A percentile compares a stretch with the other conserved stretches of the same genome.
Evolutionary conservation across 2,329 filamentous ascomycete species (phyloP).

Genomic region (Chrysosphaeria jannelii): DNA sequence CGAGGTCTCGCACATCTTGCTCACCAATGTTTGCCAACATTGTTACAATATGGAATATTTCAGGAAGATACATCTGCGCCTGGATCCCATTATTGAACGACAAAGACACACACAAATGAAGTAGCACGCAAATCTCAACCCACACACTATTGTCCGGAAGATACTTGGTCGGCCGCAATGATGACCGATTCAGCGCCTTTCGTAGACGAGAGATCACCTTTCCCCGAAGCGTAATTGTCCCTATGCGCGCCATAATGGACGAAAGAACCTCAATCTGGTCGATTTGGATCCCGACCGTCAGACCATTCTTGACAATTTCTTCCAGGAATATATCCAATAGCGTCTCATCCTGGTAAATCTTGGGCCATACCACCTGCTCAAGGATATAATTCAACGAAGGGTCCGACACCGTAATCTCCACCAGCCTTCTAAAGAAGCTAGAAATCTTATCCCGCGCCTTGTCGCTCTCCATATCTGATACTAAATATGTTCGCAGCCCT

Average conservation of each 20-base stretch:
- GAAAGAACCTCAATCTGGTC: slow-evolving; percentile 28
- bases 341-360: slow-evolving; percentile 31
- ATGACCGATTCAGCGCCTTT: slow-evolving; percentile 36
- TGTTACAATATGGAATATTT: slow-evolving; percentile 39
- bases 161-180: slow-evolving; percentile 30
- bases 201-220: slow-evolving; percentile 33
- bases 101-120: slow-evolving; percentile 33
- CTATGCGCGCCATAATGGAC: slow-evolving; percentile 29
- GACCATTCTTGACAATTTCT: slow-evolving; percentile 31
- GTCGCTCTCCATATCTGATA: slow-evolving; percentile 28
- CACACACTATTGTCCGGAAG: slow-evolving; percentile 37
- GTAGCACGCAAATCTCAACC: slow-evolving; percentile 35
- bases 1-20: slow-evolving; percentile 22
- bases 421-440: slow-evolving; percentile 30
- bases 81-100: slow-evolving; percentile 39
- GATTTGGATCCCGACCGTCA: slow-evolving; percentile 24
- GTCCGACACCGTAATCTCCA: slow-evolving; percentile 32
- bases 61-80: slow-evolving; percentile 34
- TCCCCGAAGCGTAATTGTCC: slow-evolving; percentile 32
- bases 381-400: slow-evolving; percentile 25
- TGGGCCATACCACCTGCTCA: slow-evolving; percentile 36
- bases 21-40: slow-evolving; percentile 37
- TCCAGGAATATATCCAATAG: slow-evolving; percentile 36
- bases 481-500: slow-evolving; percentile 25
- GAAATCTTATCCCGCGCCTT: slow-evolving; percentile 35